A percentile compares a stretch with the other conserved stretches of the same genome.
phyloP scores from a whole-genome alignment of 2,329 filamentous ascomycete species.

The Ceratocystis diversiconidia region DNA sequence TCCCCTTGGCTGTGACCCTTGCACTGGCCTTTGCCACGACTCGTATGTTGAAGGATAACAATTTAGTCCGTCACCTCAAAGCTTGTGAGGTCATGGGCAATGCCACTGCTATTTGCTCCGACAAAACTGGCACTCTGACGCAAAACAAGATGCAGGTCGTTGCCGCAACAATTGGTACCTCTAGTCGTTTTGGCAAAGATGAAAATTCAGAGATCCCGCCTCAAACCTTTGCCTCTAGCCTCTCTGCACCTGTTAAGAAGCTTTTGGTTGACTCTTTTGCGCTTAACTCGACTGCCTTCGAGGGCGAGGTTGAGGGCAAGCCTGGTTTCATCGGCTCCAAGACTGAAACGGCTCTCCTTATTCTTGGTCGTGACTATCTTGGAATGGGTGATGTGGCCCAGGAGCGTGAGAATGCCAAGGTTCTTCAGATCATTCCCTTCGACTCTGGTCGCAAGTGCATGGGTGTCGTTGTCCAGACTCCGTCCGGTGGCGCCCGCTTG shows the following conservation, averaged over 20 bases:
- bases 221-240: conserved; percentile 34
- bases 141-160: conserved; percentile 58
- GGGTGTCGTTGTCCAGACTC: conserved; percentile 42
- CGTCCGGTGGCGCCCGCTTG: conserved; percentile 38
- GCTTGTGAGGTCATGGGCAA: conserved; percentile 75
- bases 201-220: conserved; percentile 29
- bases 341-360: conserved; percentile 61
- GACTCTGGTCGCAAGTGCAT: conserved; percentile 64
- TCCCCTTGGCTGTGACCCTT: conserved; percentile 64
- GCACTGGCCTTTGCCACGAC: conserved; percentile 65
- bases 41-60: conserved; percentile 64
- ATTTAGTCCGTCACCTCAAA: conserved; percentile 60
- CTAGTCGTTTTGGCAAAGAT: conserved; percentile 37
- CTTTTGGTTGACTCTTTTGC: conserved; percentile 46
- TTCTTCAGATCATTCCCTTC: conserved; percentile 58
- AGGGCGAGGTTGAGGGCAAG: conserved; percentile 54
- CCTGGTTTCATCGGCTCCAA: conserved; percentile 61
- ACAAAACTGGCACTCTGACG: conserved; percentile 54
- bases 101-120: conserved; percentile 55
- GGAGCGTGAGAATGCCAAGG: conserved; percentile 44
- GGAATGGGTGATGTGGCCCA: conserved; percentile 51
- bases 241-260: conserved; percentile 35
- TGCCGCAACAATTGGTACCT: conserved; percentile 42
- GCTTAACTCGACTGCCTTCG: conserved; percentile 61
- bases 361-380: conserved; percentile 51